Evolutionary conservation across 2,329 filamentous ascomycete genomes (phyloP).

Genomic region (Shiraia bambusicola): DNA sequence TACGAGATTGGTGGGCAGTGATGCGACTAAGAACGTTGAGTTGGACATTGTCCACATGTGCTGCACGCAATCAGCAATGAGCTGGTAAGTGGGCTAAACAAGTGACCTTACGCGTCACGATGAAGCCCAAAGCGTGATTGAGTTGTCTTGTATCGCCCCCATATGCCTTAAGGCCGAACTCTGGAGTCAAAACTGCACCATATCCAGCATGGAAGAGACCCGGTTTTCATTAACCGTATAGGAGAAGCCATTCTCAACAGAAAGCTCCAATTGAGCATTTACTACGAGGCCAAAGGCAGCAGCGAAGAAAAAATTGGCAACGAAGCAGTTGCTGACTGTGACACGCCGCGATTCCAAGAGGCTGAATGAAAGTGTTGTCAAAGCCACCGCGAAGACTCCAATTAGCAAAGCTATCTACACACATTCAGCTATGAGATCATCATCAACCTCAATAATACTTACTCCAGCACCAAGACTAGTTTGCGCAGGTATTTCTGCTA

Average conservation of each 20-base stretch:
- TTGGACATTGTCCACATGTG: conserved; percentile 54
- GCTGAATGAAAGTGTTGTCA: conserved; percentile 56
- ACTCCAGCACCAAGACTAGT: conserved; percentile 19
- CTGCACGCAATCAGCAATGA: conserved; percentile 15
- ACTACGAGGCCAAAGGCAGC: conserved; percentile 56
- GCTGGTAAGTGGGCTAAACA: not conserved
- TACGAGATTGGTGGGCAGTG: conserved; percentile 50
- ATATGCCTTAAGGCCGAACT: conserved; percentile 50
- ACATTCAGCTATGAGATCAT: not conserved
- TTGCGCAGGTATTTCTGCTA: not conserved
- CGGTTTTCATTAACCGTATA: conserved; percentile 47
- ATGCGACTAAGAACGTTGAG: conserved; percentile 50
- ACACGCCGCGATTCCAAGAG: conserved; percentile 59
- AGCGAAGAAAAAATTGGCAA: conserved; percentile 58
- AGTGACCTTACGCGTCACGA: conserved; percentile 45
- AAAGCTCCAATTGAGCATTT: conserved; percentile 59
- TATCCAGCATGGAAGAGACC: conserved; percentile 55
- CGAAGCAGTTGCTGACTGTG: conserved; percentile 53
- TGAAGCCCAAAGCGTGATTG: conserved; percentile 55
- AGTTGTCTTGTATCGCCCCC: conserved; percentile 46
- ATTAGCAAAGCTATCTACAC: conserved; percentile 53
- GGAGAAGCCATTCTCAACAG: conserved; percentile 54
- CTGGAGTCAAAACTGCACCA: conserved; percentile 51
- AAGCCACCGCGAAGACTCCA: conserved; percentile 56
- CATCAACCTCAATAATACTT: not conserved